Conservation (phyloP, 2,329 filamentous ascomycete genomes). For the Leptographium galeiforme region DNA sequence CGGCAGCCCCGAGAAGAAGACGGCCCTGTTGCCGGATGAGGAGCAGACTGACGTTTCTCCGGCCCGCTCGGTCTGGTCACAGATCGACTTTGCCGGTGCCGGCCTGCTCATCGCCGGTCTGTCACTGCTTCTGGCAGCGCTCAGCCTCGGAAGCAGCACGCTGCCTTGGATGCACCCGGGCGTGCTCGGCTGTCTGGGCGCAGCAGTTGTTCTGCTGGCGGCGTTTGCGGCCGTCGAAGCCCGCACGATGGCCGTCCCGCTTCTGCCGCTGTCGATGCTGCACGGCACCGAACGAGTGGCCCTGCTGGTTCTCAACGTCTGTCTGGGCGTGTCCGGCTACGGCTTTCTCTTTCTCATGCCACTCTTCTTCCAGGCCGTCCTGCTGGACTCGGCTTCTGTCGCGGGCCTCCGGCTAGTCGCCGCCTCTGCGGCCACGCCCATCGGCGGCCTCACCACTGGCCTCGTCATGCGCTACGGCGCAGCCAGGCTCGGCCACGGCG, state of each 20-base stretch:
- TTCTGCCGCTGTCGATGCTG: conserved; percentile 44
- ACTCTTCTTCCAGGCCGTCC: conserved; percentile 55
- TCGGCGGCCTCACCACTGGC: conserved; percentile 42
- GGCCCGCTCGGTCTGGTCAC: conserved; percentile 24
- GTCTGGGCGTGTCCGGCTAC: conserved; percentile 47
- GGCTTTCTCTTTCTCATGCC: conserved; percentile 58
- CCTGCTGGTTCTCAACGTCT: conserved; percentile 45
- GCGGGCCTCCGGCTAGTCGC: conserved; percentile 52
- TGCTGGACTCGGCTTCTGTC: conserved; percentile 47
- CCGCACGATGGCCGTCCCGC: conserved; percentile 33
- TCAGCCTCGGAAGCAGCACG: conserved; percentile 43
- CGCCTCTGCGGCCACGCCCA: conserved; percentile 45
- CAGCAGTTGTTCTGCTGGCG: conserved; percentile 27
- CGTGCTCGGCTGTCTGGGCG: conserved; percentile 30
- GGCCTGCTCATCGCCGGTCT: conserved; percentile 43
- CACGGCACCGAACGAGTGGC: conserved; percentile 39
- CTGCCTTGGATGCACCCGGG: conserved; percentile 35
- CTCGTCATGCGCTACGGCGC: conserved; percentile 38
- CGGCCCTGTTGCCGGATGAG: no score
- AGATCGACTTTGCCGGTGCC: conserved; percentile 45
- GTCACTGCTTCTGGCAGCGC: conserved; percentile 40
- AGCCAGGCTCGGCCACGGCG: conserved; percentile 22
- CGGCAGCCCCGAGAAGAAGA: no score
- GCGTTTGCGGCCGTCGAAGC: conserved; percentile 36
- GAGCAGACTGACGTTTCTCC: no score